These are phyloP conservation scores for Hymenoscyphus albidus DNA, from an alignment of 2,329 filamentous ascomycete genomes.

Conservation along the genomic window DNA sequence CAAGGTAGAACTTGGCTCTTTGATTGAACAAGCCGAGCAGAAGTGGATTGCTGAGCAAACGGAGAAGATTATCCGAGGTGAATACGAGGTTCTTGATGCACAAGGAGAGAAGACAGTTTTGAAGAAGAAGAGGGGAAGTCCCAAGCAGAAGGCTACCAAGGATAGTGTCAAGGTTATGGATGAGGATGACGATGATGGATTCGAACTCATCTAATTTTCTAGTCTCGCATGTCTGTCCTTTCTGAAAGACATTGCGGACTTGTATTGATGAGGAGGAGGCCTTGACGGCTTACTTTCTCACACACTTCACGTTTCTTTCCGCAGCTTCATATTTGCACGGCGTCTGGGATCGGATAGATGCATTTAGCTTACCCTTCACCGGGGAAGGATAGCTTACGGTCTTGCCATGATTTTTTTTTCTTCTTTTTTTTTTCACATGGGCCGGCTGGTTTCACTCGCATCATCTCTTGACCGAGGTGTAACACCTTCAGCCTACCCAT, in stretches of 20 bases:
- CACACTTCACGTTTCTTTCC: background rate
- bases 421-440: background rate
- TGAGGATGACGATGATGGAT: conserved; percentile 34
- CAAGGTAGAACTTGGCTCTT: conserved; percentile 27
- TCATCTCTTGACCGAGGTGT: background rate
- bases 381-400: conserved; percentile 27
- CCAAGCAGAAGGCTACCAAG: conserved; percentile 28
- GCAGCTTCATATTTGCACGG: conserved; percentile 11
- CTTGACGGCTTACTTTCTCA: conserved; percentile 16
- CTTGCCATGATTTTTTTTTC: conserved; percentile 4
- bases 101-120: conserved; percentile 31
- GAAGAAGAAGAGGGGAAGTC: conserved; percentile 28
- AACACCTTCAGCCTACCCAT: conserved; percentile 22
- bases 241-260: background rate
- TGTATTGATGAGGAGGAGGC: background rate
- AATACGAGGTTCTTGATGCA: conserved; percentile 36
- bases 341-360: conserved; percentile 13
- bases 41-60: conserved; percentile 33
- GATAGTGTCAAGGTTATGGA: conserved; percentile 16
- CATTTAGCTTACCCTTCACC: conserved; percentile 24
- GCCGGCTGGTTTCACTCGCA: conserved; percentile 2
- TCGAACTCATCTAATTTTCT: conserved; percentile 32
- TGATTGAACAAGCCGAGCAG: conserved; percentile 35
- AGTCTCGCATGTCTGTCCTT: background rate
- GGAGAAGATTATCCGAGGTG: conserved; percentile 33